Evolutionary conservation across 192 early-diverging fungal species (phyloP).

Genomic region (Globomyces pollinis-pini): DNA sequence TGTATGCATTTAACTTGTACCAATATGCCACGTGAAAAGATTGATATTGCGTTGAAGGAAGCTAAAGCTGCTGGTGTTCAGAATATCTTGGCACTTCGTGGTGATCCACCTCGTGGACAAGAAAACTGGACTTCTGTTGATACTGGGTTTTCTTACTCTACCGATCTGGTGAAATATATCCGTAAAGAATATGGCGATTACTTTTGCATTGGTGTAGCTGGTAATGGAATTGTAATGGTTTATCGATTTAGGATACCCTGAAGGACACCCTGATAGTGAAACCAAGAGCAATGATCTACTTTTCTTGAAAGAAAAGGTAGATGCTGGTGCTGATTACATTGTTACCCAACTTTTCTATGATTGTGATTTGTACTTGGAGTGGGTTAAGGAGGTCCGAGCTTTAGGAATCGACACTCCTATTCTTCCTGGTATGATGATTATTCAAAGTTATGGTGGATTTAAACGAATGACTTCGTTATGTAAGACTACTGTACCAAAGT

Average conservation of each 20-base stretch:
- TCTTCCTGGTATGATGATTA: slow-evolving; percentile 95
- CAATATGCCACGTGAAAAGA: slow-evolving; percentile 86
- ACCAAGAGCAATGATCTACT: slow-evolving; percentile 68
- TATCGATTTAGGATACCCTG: too few species aligned
- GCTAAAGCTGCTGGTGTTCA: slow-evolving; percentile 90
- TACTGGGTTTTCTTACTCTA: slow-evolving; percentile 79
- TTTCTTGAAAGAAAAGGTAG: slow-evolving; percentile 79
- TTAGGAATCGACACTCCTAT: slow-evolving; percentile 60
- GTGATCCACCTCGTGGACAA: slow-evolving; percentile 84
- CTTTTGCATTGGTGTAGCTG: slow-evolving; percentile 95
- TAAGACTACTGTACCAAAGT: slow-evolving; percentile 79
- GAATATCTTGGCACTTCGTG: slow-evolving; percentile 94
- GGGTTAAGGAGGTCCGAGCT: slow-evolving; percentile 65
- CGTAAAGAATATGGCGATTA: slow-evolving; percentile 82
- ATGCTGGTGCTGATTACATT: slow-evolving; percentile 86
- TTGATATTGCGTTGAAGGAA: slow-evolving; percentile 74
- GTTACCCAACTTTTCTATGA: slow-evolving; percentile 97
- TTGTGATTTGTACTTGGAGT: slow-evolving; percentile 73
- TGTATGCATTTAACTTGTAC: slow-evolving; percentile 99
- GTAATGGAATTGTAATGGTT: too few species aligned
- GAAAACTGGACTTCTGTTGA: slow-evolving; percentile 62
- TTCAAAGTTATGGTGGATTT: slow-evolving; percentile 89
- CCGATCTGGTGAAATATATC: slow-evolving; percentile 88
- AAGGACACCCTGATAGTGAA: slow-evolving; percentile 76
- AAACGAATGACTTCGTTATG: slow-evolving; percentile 84